phyloP scores from a whole-genome alignment of 1,284 basidiomycete genomes.

The Exobasidium cylindrosporum region DNA sequence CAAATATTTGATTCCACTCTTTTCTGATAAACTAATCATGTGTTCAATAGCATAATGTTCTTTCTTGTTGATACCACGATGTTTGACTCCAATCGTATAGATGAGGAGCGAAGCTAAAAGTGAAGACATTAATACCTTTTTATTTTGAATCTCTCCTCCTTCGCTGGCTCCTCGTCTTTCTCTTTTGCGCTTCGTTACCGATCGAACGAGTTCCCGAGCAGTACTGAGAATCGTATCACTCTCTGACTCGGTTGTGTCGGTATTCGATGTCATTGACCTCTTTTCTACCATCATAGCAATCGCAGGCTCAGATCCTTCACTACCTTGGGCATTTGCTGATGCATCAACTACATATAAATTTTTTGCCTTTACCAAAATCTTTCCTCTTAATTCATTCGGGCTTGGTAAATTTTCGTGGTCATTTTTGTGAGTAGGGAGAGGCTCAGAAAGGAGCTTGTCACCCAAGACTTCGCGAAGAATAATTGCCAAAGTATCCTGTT shows the following conservation, averaged over 20 bases:
- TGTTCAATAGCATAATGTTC: slow-evolving; percentile 82
- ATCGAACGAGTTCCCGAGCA: slow-evolving; percentile 17
- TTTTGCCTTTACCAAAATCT: slow-evolving; percentile 73
- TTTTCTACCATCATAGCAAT: background rate
- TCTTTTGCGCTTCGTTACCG: slow-evolving; percentile 6
- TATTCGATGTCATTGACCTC: slow-evolving; percentile 4
- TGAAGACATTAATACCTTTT: slow-evolving; percentile 65
- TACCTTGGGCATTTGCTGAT: too few relatives aligned
- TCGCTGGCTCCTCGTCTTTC: background rate
- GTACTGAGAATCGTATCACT: slow-evolving; percentile 20
- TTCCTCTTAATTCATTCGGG: slow-evolving; percentile 77
- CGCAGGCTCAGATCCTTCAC: background rate
- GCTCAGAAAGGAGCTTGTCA: slow-evolving; percentile 61
- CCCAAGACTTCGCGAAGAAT: slow-evolving; percentile 81
- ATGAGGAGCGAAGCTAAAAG: slow-evolving; percentile 75
- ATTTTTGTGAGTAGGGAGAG: slow-evolving; percentile 30
- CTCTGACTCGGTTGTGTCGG: slow-evolving; percentile 27
- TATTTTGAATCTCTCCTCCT: slow-evolving; percentile 11
- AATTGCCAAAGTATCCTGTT: slow-evolving; percentile 76
- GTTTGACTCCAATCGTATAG: slow-evolving; percentile 95
- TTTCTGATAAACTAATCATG: slow-evolving; percentile 90
- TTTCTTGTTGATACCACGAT: slow-evolving; percentile 84
- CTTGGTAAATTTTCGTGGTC: slow-evolving; percentile 66
- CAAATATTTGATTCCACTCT: slow-evolving; percentile 43
- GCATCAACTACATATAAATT: slow-evolving; percentile 23